Percentiles rank a stretch among this genome's conserved stretches.
Conservation (phyloP, 2,329 filamentous ascomycete genomes). For the Colletotrichum spaethianum region DNA sequence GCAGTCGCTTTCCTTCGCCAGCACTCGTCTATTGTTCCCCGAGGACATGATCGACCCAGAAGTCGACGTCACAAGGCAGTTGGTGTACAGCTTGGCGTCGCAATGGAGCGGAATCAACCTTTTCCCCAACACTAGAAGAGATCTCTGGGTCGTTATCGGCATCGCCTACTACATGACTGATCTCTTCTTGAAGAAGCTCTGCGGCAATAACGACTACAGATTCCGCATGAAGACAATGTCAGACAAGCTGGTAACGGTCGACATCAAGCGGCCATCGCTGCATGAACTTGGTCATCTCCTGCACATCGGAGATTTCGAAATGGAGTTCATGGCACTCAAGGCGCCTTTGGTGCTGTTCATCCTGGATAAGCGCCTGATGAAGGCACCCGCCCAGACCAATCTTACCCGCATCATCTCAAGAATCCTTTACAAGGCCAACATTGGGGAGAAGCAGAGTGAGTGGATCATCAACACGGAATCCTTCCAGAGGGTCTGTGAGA, state of each 20-base stretch:
- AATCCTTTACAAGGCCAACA: conserved; percentile 88
- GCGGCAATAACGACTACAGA: conserved; percentile 94
- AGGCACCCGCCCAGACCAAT: conserved; percentile 79
- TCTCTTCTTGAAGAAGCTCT: conserved; percentile 89
- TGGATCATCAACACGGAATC: conserved; percentile 81
- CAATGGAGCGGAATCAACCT: conserved; percentile 98
- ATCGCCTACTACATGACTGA: conserved; percentile 97
- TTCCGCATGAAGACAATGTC: conserved; percentile 90
- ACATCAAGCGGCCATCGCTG: conserved; percentile 86
- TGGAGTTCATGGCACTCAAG: conserved; percentile 92
- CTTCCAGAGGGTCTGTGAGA: conserved; percentile 89
- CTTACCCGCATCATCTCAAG: conserved; percentile 88
- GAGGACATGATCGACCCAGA: conserved; percentile 88
- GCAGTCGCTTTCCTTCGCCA: conserved; percentile 89
- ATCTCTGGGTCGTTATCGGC: conserved; percentile 91
- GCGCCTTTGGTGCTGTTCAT: conserved; percentile 93
- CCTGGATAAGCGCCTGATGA: conserved; percentile 90
- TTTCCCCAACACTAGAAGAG: conserved; percentile 83
- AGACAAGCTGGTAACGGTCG: conserved; percentile 85
- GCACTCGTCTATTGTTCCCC: conserved; percentile 86
- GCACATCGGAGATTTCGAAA: conserved; percentile 85
- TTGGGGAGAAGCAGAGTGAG: conserved; percentile 71
- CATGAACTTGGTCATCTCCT: conserved; percentile 84
- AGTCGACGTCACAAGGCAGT: conserved; percentile 81
- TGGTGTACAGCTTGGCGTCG: conserved; percentile 87